phyloP scores from a whole-genome alignment of 148 eudicot species.

The Spergularia bocconei region DNA sequence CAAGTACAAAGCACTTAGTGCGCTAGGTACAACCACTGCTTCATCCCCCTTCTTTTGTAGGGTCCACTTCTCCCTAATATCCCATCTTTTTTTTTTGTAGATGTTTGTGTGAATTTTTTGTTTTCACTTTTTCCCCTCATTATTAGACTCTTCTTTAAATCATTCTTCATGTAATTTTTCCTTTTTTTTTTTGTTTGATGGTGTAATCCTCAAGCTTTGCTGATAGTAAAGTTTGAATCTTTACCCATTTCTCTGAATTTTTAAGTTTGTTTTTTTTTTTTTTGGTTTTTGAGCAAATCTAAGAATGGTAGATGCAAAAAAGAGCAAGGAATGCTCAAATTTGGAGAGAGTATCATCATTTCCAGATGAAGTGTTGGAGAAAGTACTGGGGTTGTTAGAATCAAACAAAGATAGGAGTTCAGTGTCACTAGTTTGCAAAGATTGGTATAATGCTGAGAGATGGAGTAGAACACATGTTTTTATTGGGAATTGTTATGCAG shows the following conservation, averaged over 20 bases:
- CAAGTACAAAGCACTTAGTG: constrained; percentile 35
- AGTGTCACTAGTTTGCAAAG: constrained; percentile 73
- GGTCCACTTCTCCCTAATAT: constrained; percentile 9
- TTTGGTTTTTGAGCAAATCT: not conserved
- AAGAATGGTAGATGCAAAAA: constrained; percentile 27
- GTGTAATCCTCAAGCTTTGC: not conserved
- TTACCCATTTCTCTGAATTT: not conserved
- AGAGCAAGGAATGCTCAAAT: constrained; percentile 18
- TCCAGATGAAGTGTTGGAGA: constrained; percentile 77
- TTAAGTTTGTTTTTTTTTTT: not conserved
- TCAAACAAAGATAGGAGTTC: constrained; percentile 61
- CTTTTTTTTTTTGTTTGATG: not conserved
- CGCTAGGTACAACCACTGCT: constrained; percentile 43
- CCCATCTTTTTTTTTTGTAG: not conserved
- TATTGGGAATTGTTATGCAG: constrained; percentile 81
- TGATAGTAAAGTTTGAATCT: constrained; percentile 2
- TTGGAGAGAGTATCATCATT: constrained; percentile 32
- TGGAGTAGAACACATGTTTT: constrained; percentile 65
- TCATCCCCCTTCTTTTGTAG: constrained; percentile 19
- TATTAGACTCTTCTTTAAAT: not conserved
- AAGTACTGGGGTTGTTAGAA: constrained; percentile 50
- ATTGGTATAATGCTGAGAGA: constrained; percentile 81
- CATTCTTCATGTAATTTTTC: constrained; percentile 1
- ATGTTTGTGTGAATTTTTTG: not conserved
- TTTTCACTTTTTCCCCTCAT: not conserved